Evolutionary conservation across 2,329 filamentous ascomycete genomes (phyloP), one percentile per base, ranked within the genome.

Genomic region (Nigrospora sphaerica): DNA sequence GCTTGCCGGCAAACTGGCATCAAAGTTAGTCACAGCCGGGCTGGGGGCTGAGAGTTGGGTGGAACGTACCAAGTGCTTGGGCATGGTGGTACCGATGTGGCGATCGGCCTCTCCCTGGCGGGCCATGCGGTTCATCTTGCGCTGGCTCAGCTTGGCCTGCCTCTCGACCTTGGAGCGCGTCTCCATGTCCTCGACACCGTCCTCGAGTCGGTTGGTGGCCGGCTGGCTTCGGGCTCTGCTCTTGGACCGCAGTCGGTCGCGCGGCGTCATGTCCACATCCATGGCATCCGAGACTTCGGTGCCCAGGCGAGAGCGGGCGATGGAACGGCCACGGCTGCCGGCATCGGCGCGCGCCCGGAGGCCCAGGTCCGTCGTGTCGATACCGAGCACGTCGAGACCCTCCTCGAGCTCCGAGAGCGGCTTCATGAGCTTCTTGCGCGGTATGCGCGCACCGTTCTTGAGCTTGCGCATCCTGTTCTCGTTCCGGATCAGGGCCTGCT

Each of bases 41-140:
- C 16, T 2, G n/a, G 14, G 31, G n/a, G 5, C 32, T 13, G 10
- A 5, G n/a, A n/a, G 36, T 10, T 9, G n/a, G 38, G 31, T n/a
- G 23, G 5, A 33, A 79, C 84, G 67, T 78, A 95, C 85, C 80
- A 98, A 76, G 73, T 97, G 93, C 74, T 95, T 98, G 52, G 84
- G 81, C 68, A 95, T 71, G 45, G 87, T 78, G 34, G 87, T 86
- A 46, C 84, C 84, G 51, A 83, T 82, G 71, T 97, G 92, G 64
- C 95, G 83, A 77, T 98, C 93, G 51, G 86, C 91, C 74, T 98
- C 93, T 76, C 93, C 93, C 77, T 95, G 88, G 67, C 91, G 84
- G 39, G 93, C 93, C 86, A 95, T 93, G 54, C 92, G 82, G 75
- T 98, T 98, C 90, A 95, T 96, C 81, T 90, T 92, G 78, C 92